These are phyloP conservation scores for Xerocomellus amylosporus DNA, from an alignment of 768 basidiomycete genomes.

Conservation along the genomic window DNA sequence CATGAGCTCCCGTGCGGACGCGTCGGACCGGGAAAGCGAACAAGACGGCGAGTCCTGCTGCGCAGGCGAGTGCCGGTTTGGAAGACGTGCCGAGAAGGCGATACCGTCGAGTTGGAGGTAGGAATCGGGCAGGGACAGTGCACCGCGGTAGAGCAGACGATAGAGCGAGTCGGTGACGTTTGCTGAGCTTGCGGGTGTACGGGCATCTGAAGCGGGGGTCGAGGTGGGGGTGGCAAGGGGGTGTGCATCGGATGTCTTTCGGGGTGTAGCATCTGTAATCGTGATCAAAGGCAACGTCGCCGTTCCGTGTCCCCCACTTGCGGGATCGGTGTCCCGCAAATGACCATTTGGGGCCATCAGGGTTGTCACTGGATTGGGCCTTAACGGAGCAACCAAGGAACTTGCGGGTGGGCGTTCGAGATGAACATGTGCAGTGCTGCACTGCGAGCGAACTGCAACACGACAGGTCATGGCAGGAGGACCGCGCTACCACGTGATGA, in stretches of 20 bases:
- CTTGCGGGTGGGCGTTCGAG: neutral
- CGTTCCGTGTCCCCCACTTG: neutral
- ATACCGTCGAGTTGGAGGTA: conserved; percentile 69
- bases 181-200: neutral
- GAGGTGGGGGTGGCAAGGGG: conserved; percentile 2
- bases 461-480: neutral
- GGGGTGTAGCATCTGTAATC: conserved; percentile 23
- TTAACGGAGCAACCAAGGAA: neutral
- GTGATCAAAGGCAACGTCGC: conserved; percentile 2
- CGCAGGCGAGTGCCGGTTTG: conserved; percentile 26
- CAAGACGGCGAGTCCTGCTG: conserved; percentile 28
- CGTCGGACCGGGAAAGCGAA: conserved; percentile 24
- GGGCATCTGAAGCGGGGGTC: neutral
- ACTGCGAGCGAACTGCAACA: neutral
- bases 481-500: conserved; percentile 6
- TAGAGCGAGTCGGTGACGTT: conserved; percentile 11
- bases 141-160: conserved; percentile 73
- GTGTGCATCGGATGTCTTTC: neutral
- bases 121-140: conserved; percentile 71
- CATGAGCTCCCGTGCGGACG: conserved; percentile 40
- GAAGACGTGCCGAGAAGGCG: conserved; percentile 57
- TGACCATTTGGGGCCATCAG: neutral
- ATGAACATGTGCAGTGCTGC: neutral
- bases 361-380: neutral
- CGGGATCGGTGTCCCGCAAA: neutral